Evolutionary conservation across 768 basidiomycete genomes (phyloP), one percentile per base, ranked within the genome.

Genomic region (Boletus sensibilis): DNA sequence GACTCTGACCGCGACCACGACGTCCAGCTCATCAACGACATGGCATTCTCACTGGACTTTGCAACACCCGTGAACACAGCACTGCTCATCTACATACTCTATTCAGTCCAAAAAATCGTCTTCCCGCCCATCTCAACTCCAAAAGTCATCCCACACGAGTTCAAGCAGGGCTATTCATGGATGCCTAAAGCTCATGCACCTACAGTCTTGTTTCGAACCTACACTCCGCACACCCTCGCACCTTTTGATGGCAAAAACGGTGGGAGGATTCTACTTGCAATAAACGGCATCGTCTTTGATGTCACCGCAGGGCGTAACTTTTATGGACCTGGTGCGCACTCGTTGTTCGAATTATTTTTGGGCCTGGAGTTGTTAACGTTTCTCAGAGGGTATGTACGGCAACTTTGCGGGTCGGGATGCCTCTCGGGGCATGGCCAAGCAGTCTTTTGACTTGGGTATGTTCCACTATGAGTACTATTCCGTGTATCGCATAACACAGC

Each of bases 341-440:
- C 35, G 29, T 47, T 33, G 47, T 18, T 20, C 27, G 31, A 23
- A 31, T 23, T 16, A 18, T 11, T 40, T 7, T 6, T 1, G 6
- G 23, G 20, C 11, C 21, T 38, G 27, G 2, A 49, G 34, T 64
- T 21, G 52, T 8, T 52, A 13, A 50, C 58, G 18, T 16, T 25
- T 44, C 40, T 29, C 62, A 97, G 96, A 87, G 64, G 96, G 95
- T 0, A 92, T 94, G 83, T 98, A 98, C 68, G 94, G 93, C 31
- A 96, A 95, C 73, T 98, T 99, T 77, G 95, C 97, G 3, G 97
- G 96, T 6, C 75, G 95, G 47, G 96, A 99, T 74, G 96, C 96
- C 2, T 95, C 92, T 16, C 78, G 95, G 37, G 95, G 96, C 5
- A 95, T 98, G 91, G 96, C 96, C 8, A 97, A 95, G 74, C 95